Percentiles rank a stretch among this genome's conserved stretches.
Evolutionary conservation across 2,329 filamentous ascomycete genomes (phyloP).

Genomic region (Hymenoscyphus occultus): DNA sequence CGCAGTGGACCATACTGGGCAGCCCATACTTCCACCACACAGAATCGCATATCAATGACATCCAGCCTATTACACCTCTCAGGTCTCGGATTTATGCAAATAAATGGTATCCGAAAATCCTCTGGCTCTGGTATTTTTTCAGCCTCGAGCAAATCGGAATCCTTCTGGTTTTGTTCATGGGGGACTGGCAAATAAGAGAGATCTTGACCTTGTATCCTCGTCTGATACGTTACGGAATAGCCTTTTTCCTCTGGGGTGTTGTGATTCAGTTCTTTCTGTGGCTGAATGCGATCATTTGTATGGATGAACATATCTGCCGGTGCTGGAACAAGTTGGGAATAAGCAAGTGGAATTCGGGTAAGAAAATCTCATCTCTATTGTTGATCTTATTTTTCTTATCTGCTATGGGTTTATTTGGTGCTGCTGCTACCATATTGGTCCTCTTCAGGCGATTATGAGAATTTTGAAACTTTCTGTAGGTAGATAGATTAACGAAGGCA

Average conservation of each 20-base stretch:
- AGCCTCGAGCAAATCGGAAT: neutral
- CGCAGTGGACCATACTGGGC: neutral
- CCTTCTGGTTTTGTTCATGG: neutral
- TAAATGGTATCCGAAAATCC: neutral
- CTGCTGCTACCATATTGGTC: too few relatives aligned
- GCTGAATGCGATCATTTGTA: neutral
- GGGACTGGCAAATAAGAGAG: too few relatives aligned
- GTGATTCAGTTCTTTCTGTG: too few relatives aligned
- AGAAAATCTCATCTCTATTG: neutral
- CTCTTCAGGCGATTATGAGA: too few relatives aligned
- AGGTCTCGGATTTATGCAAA: neutral
- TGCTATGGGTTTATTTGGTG: too few relatives aligned
- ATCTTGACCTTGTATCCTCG: too few relatives aligned
- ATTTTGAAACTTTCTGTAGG: too few relatives aligned
- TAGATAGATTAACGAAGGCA: too few relatives aligned
- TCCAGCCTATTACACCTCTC: neutral
- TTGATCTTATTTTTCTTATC: too few relatives aligned
- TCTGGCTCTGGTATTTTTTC: neutral
- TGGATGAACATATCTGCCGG: neutral
- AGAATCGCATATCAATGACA: neutral
- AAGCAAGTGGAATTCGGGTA: neutral
- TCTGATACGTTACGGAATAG: too few relatives aligned
- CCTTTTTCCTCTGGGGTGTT: too few relatives aligned
- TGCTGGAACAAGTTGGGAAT: neutral
- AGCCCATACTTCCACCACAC: neutral